Conservation (phyloP, 768 basidiomycete genomes). For the Suillus subluteus region DNA sequence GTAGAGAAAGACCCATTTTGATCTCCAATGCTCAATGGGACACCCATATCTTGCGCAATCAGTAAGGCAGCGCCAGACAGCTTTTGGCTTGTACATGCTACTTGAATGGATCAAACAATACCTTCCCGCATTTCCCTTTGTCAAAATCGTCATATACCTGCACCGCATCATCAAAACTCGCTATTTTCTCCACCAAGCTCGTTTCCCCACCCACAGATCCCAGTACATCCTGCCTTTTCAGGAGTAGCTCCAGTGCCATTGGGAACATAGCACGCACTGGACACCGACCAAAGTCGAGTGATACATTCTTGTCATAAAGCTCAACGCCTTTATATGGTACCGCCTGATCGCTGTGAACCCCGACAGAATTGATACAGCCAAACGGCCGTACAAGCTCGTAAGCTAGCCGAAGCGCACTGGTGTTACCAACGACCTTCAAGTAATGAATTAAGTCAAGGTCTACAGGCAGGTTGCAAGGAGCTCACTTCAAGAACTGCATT, state of each 20-base stretch:
- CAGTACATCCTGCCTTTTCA: constrained; percentile 73
- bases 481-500: constrained; percentile 70
- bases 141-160: constrained; percentile 71
- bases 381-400: constrained; percentile 76
- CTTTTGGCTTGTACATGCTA: constrained; percentile 17
- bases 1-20: background rate
- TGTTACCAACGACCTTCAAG: constrained; percentile 68
- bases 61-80: background rate
- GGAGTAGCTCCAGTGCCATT: constrained; percentile 66
- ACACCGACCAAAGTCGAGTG: constrained; percentile 80
- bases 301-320: constrained; percentile 78
- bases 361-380: constrained; percentile 75
- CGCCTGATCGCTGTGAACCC: constrained; percentile 60
- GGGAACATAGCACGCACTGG: constrained; percentile 81
- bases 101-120: constrained; percentile 77
- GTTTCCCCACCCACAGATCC: constrained; percentile 65
- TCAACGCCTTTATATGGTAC: constrained; percentile 60
- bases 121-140: constrained; percentile 73
- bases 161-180: constrained; percentile 58
- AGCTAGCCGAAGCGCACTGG: constrained; percentile 62
- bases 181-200: constrained; percentile 71
- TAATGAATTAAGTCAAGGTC: background rate
- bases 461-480: background rate
- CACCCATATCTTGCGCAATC: background rate
- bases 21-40: no score